Evolutionary conservation across 179 eudicot genomes (phyloP), one percentile per base, ranked within the genome.

Genomic region (Silene vulgaris): DNA sequence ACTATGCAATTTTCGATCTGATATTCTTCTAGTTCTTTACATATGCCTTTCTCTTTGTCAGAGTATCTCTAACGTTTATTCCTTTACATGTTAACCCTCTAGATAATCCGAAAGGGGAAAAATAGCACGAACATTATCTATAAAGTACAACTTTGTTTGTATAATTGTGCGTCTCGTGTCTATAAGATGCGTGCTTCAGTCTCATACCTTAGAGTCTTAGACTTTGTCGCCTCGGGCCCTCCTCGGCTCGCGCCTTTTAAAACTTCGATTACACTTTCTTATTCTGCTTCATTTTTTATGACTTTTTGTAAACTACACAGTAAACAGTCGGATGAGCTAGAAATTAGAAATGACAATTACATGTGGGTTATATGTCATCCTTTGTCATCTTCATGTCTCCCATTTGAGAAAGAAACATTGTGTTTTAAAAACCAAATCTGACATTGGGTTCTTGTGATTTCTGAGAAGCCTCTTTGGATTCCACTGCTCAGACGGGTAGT

Each of bases 401-500:
- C n/a, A 43, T 69, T 45, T 69, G 30, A 66, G 70, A 43, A 19
- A 35, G 28, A n/a, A 69, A 43, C 8, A 45, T 43, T 20, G 3
- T 43, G 57, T 43, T 43, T 21, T 3, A 12, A 66, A 35, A 19
- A 40, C 54, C 21, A 14, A 68, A 37, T 4, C 60, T 71, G 62
- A 71, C 62, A 68, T 50, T 77, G 5, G 65, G n/a, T 62, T 75
- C 61, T 72, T 30, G 19, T 69, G 48, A 40, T 35, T 76, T 71
- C 68, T 81, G 76, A 69, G 72, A 67, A 83, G 88, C 81, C 71
- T 85, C 88, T 63, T 77, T 85, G 74, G 88, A 83, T 79, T 88
- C 92, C 66, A 88, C 94, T 56, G 88, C 91, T 73, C 94, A 90
- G 82, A 89, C 96, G 2, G 86, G 87, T 75, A 83, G 83, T 76